phyloP scores from a whole-genome alignment of 495 filamentous ascomycete species.

The Podospora sp. region DNA sequence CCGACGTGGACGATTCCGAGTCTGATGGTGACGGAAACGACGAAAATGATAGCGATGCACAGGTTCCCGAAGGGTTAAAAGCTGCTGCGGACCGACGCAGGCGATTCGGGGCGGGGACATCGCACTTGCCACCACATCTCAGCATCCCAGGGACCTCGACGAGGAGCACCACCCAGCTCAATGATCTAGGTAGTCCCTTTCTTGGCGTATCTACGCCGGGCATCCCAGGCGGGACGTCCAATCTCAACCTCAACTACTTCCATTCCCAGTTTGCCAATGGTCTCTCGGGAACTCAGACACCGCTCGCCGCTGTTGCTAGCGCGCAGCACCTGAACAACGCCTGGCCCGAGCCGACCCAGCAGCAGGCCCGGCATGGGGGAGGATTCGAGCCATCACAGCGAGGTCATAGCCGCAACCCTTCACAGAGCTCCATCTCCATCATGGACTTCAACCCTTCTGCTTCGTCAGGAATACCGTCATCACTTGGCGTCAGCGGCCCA shows the following conservation, averaged over 20 bases:
- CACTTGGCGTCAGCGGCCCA: slow-evolving; percentile 21
- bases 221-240: slow-evolving; percentile 83
- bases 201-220: slow-evolving; percentile 71
- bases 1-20: slow-evolving; percentile 45
- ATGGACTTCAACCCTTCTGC: slow-evolving; percentile 35
- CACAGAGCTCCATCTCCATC: slow-evolving; percentile 49
- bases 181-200: slow-evolving; percentile 64
- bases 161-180: slow-evolving; percentile 39
- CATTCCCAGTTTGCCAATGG: slow-evolving; percentile 80
- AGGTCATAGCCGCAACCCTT: slow-evolving; percentile 46
- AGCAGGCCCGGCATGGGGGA: slow-evolving; percentile 16
- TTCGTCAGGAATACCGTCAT: neutral
- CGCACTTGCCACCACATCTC: slow-evolving; percentile 39
- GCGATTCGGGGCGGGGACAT: slow-evolving; percentile 30
- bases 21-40: slow-evolving; percentile 36
- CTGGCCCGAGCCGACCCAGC: slow-evolving; percentile 43
- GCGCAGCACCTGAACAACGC: slow-evolving; percentile 46
- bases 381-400: slow-evolving; percentile 14
- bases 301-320: slow-evolving; percentile 83
- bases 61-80: slow-evolving; percentile 44
- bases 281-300: slow-evolving; percentile 82
- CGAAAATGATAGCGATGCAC: slow-evolving; percentile 35
- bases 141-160: slow-evolving; percentile 32
- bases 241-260: slow-evolving; percentile 86
- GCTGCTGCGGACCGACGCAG: slow-evolving; percentile 47